Evolutionary conservation across 2,329 filamentous ascomycete genomes (phyloP).

Genomic region (Periconia sp.): DNA sequence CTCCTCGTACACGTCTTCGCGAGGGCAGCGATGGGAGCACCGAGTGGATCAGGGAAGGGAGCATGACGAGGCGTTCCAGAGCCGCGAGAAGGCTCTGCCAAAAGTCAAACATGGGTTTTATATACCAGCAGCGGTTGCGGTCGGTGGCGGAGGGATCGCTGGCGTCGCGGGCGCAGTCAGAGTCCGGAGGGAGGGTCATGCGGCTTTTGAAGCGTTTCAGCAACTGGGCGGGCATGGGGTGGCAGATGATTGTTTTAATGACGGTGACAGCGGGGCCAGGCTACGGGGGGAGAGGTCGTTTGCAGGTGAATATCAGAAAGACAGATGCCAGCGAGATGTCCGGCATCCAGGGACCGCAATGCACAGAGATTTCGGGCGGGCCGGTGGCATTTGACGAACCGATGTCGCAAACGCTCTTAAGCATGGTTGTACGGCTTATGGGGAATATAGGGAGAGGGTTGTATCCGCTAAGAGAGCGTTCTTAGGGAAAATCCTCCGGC

Average conservation of each 20-base stretch:
- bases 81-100: slow-evolving; percentile 47
- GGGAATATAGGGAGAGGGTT: slow-evolving; percentile 43
- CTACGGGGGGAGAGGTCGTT: slow-evolving; percentile 22
- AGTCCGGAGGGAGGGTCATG: slow-evolving; percentile 32
- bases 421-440: slow-evolving; percentile 48
- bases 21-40: slow-evolving; percentile 42
- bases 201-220: slow-evolving; percentile 45
- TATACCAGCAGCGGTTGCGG: slow-evolving; percentile 35
- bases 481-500: slow-evolving; percentile 38
- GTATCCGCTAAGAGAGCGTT: slow-evolving; percentile 46
- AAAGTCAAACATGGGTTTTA: slow-evolving; percentile 47
- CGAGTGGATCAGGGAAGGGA: slow-evolving; percentile 47
- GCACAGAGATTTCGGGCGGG: slow-evolving; percentile 40
- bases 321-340: slow-evolving; percentile 19
- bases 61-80: slow-evolving; percentile 48
- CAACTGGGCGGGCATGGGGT: slow-evolving; percentile 37
- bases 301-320: slow-evolving; percentile 33
- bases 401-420: slow-evolving; percentile 46
- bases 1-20: slow-evolving; percentile 40
- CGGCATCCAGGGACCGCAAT: slow-evolving; percentile 31
- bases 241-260: slow-evolving; percentile 26
- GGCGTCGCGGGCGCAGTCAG: slow-evolving; percentile 30
- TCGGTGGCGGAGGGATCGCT: slow-evolving; percentile 17
- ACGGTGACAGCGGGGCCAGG: slow-evolving; percentile 34
- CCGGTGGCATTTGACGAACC: slow-evolving; percentile 41